Evolutionary conservation across 257 asterid species (phyloP), one percentile per base, ranked within the genome.

Genomic region (Paraleonurus japonicus): DNA sequence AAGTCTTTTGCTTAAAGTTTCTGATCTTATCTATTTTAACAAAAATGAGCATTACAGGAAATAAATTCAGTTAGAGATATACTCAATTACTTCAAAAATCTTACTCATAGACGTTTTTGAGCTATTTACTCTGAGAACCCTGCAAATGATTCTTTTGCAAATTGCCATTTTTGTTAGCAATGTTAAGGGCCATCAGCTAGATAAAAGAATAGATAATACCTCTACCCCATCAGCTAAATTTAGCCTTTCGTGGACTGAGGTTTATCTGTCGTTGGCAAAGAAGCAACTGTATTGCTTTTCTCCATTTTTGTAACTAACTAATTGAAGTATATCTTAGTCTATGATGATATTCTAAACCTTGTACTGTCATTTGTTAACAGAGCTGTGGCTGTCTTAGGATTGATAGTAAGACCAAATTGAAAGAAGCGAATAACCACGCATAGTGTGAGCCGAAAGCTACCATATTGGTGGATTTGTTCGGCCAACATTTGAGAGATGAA

Each of bases 361-460:
- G 71, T 37, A 57, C 72, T 71, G 75, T 67, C 75, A 78, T 78
- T 80, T 78, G 87, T 71, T 13, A 83, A 83, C 93, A 84, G 96
- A 69, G 87, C 92, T 84, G 91, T 80, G 84, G 88, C 75, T 87
- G 86, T 88, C 64, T 82, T 81, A 90, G 92, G 84, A 78, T 74
- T 76, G 65, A 62, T 84, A 45, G 54, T 62, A 73, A 80, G 80
- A 66, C 81, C 67, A 48, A 83, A 76, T 71, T 87, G 79, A 80
- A 79, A 61, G 61, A 76, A 47, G 6, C 2, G 45, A 37, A 9
- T 15, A 24, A 48, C 71, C 64, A 60, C 58, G 47, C 77, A 33
- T 70, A 32, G 75, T 43, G 24, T 69, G 73, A 68, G 61, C 41
- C 81, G 69, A 78, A 72, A 58, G 75, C 80, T 69, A 82, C 78